phyloP scores from a whole-genome alignment of 2,329 filamentous ascomycete species.

The Ophiostoma pallidulum region DNA sequence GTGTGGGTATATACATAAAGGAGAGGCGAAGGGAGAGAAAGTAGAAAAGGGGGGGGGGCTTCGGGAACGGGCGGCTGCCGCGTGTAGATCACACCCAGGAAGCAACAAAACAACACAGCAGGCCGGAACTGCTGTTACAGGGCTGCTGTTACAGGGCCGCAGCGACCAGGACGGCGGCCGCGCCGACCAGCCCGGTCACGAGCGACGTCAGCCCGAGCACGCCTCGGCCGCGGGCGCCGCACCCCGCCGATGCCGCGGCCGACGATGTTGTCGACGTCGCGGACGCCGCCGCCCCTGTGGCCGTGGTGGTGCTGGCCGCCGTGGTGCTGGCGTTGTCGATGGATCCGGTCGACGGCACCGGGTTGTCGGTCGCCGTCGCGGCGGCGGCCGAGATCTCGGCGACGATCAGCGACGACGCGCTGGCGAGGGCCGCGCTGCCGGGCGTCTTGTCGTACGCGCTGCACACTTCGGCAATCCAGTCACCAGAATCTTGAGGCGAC shows the following conservation, averaged over 20 bases:
- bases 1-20: too few species aligned
- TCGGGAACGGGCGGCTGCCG: too few species aligned
- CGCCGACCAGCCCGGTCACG: neutral
- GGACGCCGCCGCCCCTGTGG: neutral
- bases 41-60: too few species aligned
- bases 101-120: neutral
- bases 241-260: neutral
- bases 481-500: slow-evolving; percentile 12
- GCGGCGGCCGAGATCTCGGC: slow-evolving; percentile 12
- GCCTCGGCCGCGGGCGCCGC: neutral
- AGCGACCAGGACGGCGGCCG: neutral
- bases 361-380: slow-evolving; percentile 16
- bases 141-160: neutral
- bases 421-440: slow-evolving; percentile 6
- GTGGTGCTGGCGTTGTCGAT: neutral
- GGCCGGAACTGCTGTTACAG: too few species aligned
- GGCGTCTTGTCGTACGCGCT: slow-evolving; percentile 5
- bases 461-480: slow-evolving; percentile 16
- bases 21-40: neutral
- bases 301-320: neutral
- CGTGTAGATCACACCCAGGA: too few species aligned
- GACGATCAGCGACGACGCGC: slow-evolving; percentile 10
- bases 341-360: slow-evolving; percentile 7
- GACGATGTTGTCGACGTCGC: neutral
- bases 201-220: neutral